These are phyloP conservation scores for Penicillium sp. DNA, from an alignment of 2,329 filamentous ascomycete genomes.

Conservation along the genomic window DNA sequence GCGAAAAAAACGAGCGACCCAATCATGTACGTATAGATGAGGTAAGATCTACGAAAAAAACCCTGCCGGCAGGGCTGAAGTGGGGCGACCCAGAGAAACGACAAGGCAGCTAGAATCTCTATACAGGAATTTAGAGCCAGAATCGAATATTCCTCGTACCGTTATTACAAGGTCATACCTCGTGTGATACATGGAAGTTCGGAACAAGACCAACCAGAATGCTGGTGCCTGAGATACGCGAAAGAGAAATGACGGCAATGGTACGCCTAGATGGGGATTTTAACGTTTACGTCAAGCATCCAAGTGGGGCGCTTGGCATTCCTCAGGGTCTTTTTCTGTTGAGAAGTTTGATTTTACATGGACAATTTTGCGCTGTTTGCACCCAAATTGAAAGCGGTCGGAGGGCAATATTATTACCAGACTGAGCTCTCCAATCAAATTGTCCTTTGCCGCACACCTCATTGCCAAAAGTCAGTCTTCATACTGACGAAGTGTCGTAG, in stretches of 20 bases:
- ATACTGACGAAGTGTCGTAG: too few relatives aligned
- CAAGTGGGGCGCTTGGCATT: background rate
- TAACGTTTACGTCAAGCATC: conserved; percentile 7
- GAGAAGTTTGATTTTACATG: too few relatives aligned
- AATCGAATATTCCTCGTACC: background rate
- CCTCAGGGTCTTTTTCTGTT: background rate
- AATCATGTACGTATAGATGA: background rate
- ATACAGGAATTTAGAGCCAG: background rate
- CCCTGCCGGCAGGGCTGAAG: background rate
- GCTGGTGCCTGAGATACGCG: conserved; percentile 11
- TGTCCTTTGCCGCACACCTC: too few relatives aligned
- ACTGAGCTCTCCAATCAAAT: too few relatives aligned
- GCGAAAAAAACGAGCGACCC: background rate
- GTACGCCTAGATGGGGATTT: background rate
- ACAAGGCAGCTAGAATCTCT: too few relatives aligned
- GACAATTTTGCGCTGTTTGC: too few relatives aligned
- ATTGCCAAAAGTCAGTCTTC: too few relatives aligned
- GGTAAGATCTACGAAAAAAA: background rate
- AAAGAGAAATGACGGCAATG: background rate
- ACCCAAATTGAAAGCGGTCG: too few relatives aligned
- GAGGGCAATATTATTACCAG: too few relatives aligned
- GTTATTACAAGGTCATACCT: background rate
- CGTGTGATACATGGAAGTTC: background rate
- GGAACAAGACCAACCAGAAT: background rate
- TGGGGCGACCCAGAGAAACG: background rate